A percentile compares a stretch with the other conserved stretches of the same genome.
Evolutionary conservation across 306 rosid species (phyloP).

Genomic region (Inga leiocalycina): DNA sequence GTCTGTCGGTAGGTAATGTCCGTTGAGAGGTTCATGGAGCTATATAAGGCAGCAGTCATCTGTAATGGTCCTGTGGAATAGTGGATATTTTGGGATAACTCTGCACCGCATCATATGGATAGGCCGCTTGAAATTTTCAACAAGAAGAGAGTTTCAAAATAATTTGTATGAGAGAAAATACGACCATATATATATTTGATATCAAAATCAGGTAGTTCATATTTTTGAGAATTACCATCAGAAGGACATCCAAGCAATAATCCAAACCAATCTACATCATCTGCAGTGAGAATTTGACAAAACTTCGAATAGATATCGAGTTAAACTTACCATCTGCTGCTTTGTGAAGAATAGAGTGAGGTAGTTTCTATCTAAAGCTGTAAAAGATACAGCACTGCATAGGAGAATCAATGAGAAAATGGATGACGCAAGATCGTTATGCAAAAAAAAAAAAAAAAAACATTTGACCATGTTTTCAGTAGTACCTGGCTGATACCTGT

Average conservation of each 20-base stretch:
- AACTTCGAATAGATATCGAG: neutral
- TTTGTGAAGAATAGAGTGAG: slow-evolving; percentile 94
- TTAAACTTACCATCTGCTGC: slow-evolving; percentile 67
- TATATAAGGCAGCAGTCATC: too few species aligned
- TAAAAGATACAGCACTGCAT: slow-evolving; percentile 82
- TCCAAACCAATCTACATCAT: neutral
- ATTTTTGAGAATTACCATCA: neutral
- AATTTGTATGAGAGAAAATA: neutral
- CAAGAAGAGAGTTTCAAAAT: neutral
- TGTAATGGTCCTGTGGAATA: too few species aligned
- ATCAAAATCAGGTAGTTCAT: slow-evolving; percentile 8
- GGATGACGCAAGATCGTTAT: neutral
- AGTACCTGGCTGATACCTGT: slow-evolving; percentile 50
- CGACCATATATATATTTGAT: neutral
- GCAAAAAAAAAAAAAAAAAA: neutral
- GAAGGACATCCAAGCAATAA: neutral
- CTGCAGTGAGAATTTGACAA: neutral
- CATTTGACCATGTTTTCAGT: slow-evolving; percentile 12
- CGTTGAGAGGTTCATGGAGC: too few species aligned
- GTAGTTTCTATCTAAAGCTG: slow-evolving; percentile 86
- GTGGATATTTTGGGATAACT: too few species aligned
- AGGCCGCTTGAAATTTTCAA: neutral
- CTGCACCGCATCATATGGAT: neutral
- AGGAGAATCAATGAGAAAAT: slow-evolving; percentile 22
- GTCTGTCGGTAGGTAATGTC: too few species aligned